A percentile compares a stretch with the other conserved stretches of the same genome.
Evolutionary conservation across 306 rosid species (phyloP).

Genomic region (Cicer cuneatum): DNA sequence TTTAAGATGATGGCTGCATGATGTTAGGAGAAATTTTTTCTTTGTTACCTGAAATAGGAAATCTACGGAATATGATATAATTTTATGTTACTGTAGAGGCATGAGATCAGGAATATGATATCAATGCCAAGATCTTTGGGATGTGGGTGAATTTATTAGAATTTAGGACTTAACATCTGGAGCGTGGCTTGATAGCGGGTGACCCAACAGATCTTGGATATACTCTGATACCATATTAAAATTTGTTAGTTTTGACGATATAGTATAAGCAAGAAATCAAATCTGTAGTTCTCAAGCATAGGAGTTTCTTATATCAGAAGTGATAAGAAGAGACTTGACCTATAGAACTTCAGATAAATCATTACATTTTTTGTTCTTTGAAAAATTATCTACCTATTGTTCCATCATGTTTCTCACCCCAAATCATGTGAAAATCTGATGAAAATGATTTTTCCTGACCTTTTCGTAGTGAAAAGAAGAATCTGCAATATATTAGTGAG

Average conservation of each 20-base stretch:
- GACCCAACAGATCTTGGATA: too few relatives aligned
- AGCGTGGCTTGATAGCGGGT: too few relatives aligned
- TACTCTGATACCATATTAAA: too few relatives aligned
- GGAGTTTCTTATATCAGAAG: too few relatives aligned
- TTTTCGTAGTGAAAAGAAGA: neutral
- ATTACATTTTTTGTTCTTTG: too few relatives aligned
- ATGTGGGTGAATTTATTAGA: neutral
- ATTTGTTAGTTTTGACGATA: too few relatives aligned
- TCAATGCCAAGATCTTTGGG: neutral
- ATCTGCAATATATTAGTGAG: neutral
- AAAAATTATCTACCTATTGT: neutral
- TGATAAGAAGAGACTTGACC: too few relatives aligned
- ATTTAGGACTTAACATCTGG: too few relatives aligned
- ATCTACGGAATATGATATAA: neutral
- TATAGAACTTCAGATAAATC: too few relatives aligned
- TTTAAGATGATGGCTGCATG: neutral
- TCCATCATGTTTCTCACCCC: neutral
- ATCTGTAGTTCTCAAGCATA: too few relatives aligned
- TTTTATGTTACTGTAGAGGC: neutral
- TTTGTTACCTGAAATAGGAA: constrained; percentile 2
- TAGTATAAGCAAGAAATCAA: too few relatives aligned
- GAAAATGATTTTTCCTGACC: too few relatives aligned
- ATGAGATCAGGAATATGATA: neutral
- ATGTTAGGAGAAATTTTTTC: neutral
- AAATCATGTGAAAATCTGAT: neutral